Evolutionary conservation across 306 rosid genomes (phyloP).

Genomic region (Acacia melanoxylon): DNA sequence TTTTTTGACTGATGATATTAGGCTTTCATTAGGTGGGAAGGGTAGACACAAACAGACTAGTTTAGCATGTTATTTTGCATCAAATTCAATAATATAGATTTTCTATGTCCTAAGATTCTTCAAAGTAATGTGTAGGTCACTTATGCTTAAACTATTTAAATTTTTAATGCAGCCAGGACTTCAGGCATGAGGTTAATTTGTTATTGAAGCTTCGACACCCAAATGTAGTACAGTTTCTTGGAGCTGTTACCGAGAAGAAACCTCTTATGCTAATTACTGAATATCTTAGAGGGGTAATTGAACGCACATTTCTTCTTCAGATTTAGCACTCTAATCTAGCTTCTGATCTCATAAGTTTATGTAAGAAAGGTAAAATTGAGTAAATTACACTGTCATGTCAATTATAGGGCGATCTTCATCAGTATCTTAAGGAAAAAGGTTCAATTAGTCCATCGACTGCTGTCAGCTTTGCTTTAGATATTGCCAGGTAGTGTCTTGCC

Average conservation of each 20-base stretch:
- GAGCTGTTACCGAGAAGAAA: constrained; percentile 96
- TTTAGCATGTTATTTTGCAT: constrained; percentile 9
- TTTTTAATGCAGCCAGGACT: constrained; percentile 75
- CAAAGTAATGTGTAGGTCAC: constrained; percentile 10
- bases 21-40: background rate
- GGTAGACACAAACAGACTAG: background rate
- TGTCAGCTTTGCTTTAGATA: constrained; percentile 78
- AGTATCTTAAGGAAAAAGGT: constrained; percentile 85
- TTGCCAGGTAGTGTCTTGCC: constrained; percentile 64
- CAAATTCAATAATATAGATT: constrained; percentile 1
- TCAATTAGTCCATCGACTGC: constrained; percentile 71
- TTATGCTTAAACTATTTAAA: constrained; percentile 6
- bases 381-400: constrained; percentile 32
- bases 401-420: constrained; percentile 90
- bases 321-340: constrained; percentile 23
- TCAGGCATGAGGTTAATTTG: constrained; percentile 93
- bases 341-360: constrained; percentile 26
- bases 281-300: constrained; percentile 89
- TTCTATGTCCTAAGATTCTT: background rate
- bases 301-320: constrained; percentile 23
- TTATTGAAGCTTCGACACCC: constrained; percentile 99
- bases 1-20: constrained; percentile 5
- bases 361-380: constrained; percentile 15
- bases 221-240: constrained; percentile 96
- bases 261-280: constrained; percentile 96